Percentiles rank a stretch among this genome's conserved stretches.
These are phyloP conservation scores for Tetraselmis striata DNA, from an alignment of 139 green algal genomes.

Conservation along the genomic window DNA sequence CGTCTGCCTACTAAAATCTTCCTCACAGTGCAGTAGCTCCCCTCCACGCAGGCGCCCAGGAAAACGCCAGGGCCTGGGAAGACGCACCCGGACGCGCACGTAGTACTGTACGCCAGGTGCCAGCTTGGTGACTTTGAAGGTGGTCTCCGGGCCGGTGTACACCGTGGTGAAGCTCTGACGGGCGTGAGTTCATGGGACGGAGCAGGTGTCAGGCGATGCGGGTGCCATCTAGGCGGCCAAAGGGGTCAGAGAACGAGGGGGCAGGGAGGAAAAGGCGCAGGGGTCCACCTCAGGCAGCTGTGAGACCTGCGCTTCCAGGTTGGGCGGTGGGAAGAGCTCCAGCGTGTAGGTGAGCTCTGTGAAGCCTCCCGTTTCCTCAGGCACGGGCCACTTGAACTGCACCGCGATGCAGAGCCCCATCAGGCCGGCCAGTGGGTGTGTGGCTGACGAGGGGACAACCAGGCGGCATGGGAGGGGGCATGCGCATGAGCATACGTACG, in stretches of 20 bases:
- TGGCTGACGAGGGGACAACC: too few relatives aligned
- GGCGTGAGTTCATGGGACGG: too few relatives aligned
- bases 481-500: too few relatives aligned
- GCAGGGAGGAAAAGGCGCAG: too few relatives aligned
- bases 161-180: neutral
- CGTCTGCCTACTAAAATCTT: neutral
- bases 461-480: too few relatives aligned
- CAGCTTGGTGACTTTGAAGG: constrained; percentile 33
- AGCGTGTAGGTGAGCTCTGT: neutral
- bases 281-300: neutral
- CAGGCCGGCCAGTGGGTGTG: too few relatives aligned
- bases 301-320: neutral
- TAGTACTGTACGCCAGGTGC: constrained; percentile 37
- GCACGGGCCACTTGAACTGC: neutral
- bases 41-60: too few relatives aligned
- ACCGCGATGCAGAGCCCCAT: too few relatives aligned
- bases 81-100: constrained; percentile 21
- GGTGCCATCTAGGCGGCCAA: too few relatives aligned
- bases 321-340: neutral
- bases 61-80: neutral
- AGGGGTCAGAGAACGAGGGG: too few relatives aligned
- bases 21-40: neutral
- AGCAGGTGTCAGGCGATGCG: too few relatives aligned
- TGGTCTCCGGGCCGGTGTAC: neutral
- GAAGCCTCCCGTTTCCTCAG: neutral